Base-by-base conservation (phyloP, 495 filamentous ascomycete species). In the Hypoxylon trugodes region DNA sequence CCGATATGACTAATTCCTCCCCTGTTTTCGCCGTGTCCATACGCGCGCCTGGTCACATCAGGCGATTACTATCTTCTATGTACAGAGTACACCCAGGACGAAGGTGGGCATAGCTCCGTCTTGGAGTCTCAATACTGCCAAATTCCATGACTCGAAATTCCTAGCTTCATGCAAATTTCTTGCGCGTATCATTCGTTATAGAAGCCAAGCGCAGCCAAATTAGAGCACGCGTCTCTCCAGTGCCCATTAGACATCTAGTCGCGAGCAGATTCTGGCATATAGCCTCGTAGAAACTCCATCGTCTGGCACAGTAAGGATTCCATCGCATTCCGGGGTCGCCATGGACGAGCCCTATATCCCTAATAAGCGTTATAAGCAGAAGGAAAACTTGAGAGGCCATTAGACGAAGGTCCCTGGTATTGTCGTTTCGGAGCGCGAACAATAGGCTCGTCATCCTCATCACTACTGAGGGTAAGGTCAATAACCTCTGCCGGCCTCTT, bases 381-480 rank as follows among this genome's bases (percentile, higher is more conserved):
- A 15, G 55, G 41, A 21, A 26, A 61, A 16, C 30, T 30, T 15
- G n/a, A n/a, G n/a, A 66, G 18, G 13, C 32, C 25, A 16, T 47
- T 57, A 12, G 58, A 30, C 16, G 50, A 25, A 6, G 37, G 25
- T 16, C 59, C 61, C 15, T 61, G 64, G 37, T 78, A 75, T 25
- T 74, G 74, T 21, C 85, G 77, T 73, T 93, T 93, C 2, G 81
- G 58, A 10, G 86, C 75, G 16, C 82, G 84, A 10, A 76, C 71
- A 4, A 72, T 32, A 7, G 84, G 84, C 36, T 87, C 83, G 24
- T 93, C 90, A 36, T 90, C 89, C 57, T 91, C 89, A 51, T 91
- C 89, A 41, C 88, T 87, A 63, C 86, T 91, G 2, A 86, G 77
- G 1, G 90, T 95, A 53, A 95, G 82, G 68, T 96, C 92, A 53